Base-by-base conservation (phyloP, 2,329 filamentous ascomycete genomes). In the Microsporum ferrugineum region DNA sequence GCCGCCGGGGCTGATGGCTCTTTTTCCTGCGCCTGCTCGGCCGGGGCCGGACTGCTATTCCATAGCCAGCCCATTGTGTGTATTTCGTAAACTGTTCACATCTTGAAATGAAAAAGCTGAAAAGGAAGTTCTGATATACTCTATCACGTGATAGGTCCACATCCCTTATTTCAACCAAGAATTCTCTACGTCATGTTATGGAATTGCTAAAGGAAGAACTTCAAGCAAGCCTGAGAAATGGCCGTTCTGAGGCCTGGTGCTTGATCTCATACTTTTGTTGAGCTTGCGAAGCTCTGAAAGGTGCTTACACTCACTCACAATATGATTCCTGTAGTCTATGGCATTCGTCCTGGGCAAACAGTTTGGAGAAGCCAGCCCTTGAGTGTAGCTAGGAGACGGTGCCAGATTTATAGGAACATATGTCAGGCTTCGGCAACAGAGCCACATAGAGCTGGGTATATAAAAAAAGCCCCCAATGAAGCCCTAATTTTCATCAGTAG, bases 401-500 rank as follows among this genome's bases (percentile, higher is more conserved):
- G 31, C 31, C 51, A 36, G 33, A 8, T 10, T 1, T 38, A 34
- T 36, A 33, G 51, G 31, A 23, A 6, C 14, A 34, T 55, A 55
- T 55, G 51, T 14, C 31, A 55, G 51, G 51, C 51, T 34, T 55
- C 51, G 2, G 51, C 31, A 17, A 12, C 55, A 29, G 55, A 57
- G 12, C 55, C 62, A 38, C 60, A 63, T 41, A 60, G 59, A 49
- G 59, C 84, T 7, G 92, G 94, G 0, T 91, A 96, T 68, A 96
- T 97, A 66, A 78, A 81, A n/a, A 81, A 88, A 8, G 81, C 79
- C 2, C 76, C 86, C 0, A 88, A 91, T 67, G 89, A 97, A 76
- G 86, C 87, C 0, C 85, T 97, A 53, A 74, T 96, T 5, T 99
- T 95, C 76, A 86, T 97, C 69, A 91, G 95, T 71, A 95, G 88